Conservation (phyloP, 2,329 filamentous ascomycete genomes). For the Mycosphaerelloides madeirae region DNA sequence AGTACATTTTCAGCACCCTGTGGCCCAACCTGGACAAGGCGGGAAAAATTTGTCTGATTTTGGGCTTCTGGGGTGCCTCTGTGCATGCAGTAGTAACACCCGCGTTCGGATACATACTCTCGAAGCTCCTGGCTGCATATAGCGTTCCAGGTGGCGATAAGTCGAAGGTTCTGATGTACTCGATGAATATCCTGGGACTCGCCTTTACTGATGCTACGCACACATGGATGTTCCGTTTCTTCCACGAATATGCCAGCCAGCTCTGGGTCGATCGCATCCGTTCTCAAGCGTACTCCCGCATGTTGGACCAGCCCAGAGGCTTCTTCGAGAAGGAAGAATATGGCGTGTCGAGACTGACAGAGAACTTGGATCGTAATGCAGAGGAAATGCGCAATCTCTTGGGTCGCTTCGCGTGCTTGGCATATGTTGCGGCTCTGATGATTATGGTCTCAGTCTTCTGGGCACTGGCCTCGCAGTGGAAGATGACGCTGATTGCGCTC, state of each 20-base stretch:
- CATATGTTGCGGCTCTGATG: slow-evolving; percentile 64
- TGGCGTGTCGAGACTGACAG: slow-evolving; percentile 58
- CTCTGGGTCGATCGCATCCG: slow-evolving; percentile 72
- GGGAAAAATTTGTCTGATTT: slow-evolving; percentile 52
- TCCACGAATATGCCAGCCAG: slow-evolving; percentile 68
- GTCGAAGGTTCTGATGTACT: slow-evolving; percentile 56
- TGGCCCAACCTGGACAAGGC: slow-evolving; percentile 58
- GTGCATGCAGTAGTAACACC: slow-evolving; percentile 65
- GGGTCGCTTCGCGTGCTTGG: slow-evolving; percentile 68
- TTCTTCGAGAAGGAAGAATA: slow-evolving; percentile 75
- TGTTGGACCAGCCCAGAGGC: slow-evolving; percentile 68
- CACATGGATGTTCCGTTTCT: slow-evolving; percentile 63
- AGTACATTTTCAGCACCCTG: slow-evolving; percentile 61
- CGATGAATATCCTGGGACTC: slow-evolving; percentile 63
- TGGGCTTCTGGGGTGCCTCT: slow-evolving; percentile 59
- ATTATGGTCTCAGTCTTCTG: slow-evolving; percentile 65
- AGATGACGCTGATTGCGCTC: slow-evolving; percentile 71
- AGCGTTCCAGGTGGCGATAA: slow-evolving; percentile 51
- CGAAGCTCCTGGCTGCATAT: slow-evolving; percentile 67
- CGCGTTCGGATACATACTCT: slow-evolving; percentile 70
- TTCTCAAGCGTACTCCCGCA: slow-evolving; percentile 59
- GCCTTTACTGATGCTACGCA: slow-evolving; percentile 62
- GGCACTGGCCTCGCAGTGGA: slow-evolving; percentile 72
- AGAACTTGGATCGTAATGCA: slow-evolving; percentile 72
- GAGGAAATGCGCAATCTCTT: slow-evolving; percentile 85